Conservation (phyloP, 768 basidiomycete genomes). For the Tulasnella sp. region DNA sequence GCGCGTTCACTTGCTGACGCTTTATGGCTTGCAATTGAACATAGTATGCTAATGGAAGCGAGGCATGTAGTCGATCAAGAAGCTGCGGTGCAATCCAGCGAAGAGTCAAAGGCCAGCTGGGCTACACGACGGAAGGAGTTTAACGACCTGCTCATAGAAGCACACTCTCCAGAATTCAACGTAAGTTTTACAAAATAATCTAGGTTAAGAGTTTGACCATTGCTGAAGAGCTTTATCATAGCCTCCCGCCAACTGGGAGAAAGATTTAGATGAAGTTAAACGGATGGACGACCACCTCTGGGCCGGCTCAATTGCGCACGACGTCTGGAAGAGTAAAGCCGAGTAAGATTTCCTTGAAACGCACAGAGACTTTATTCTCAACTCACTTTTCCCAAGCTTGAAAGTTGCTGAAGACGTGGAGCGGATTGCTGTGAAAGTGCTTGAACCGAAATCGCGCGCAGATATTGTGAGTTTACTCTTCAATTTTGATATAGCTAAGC, state of each 20-base stretch:
- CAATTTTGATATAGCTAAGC: too few relatives aligned
- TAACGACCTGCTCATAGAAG: background rate
- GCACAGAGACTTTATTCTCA: too few relatives aligned
- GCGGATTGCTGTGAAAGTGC: background rate
- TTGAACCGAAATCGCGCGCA: background rate
- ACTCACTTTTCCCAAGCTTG: background rate
- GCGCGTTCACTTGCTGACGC: background rate
- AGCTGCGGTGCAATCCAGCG: background rate
- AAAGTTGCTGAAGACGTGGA: background rate
- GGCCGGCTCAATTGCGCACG: background rate
- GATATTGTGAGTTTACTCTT: background rate
- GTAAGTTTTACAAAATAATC: background rate
- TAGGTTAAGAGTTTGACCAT: background rate
- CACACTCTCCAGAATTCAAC: background rate
- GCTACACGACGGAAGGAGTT: background rate
- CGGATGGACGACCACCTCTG: background rate
- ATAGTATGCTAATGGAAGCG: background rate
- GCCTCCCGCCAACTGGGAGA: background rate
- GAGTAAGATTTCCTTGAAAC: background rate
- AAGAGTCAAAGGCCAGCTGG: background rate
- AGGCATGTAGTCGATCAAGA: background rate
- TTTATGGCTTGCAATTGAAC: background rate
- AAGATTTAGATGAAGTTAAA: background rate
- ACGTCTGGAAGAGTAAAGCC: background rate
- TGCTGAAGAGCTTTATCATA: background rate